These are phyloP conservation scores for Aspergillus novoparasiticus DNA, from an alignment of 2,329 filamentous ascomycete species.

Conservation along the genomic window DNA sequence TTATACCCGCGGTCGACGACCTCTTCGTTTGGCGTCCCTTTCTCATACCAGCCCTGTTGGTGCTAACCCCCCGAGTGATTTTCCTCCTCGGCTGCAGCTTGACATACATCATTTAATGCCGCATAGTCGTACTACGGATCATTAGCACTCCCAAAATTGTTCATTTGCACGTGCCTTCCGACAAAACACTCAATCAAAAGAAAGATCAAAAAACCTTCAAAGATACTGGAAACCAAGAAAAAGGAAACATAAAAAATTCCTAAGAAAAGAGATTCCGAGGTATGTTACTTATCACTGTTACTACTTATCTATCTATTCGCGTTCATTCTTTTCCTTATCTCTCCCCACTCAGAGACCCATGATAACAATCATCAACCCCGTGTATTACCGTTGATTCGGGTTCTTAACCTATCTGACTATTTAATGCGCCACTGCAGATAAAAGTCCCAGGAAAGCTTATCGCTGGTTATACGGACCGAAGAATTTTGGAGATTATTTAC, in stretches of 20 bases:
- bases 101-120: constrained; percentile 21
- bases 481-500: constrained; percentile 21
- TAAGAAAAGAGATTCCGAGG: constrained; percentile 2
- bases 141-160: constrained; percentile 8
- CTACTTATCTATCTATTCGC: background rate
- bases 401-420: constrained; percentile 25
- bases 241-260: background rate
- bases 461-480: constrained; percentile 18
- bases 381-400: constrained; percentile 12
- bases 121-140: constrained; percentile 10
- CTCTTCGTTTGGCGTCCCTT: constrained; percentile 10
- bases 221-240: background rate
- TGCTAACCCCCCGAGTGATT: constrained; percentile 21
- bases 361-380: constrained; percentile 21
- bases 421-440: constrained; percentile 20
- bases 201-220: constrained; percentile 5
- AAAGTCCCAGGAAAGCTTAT: constrained; percentile 23
- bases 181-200: background rate
- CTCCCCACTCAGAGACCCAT: constrained; percentile 24
- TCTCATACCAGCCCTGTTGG: constrained; percentile 7
- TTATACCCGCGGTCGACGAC: background rate
- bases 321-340: constrained; percentile 26
- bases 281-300: constrained; percentile 8
- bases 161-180: constrained; percentile 10
- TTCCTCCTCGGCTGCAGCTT: constrained; percentile 14